A percentile compares a stretch with the other conserved stretches of the same genome.
phyloP scores from a whole-genome alignment of 345 rosid species.

The Ailanthus altissimus region DNA sequence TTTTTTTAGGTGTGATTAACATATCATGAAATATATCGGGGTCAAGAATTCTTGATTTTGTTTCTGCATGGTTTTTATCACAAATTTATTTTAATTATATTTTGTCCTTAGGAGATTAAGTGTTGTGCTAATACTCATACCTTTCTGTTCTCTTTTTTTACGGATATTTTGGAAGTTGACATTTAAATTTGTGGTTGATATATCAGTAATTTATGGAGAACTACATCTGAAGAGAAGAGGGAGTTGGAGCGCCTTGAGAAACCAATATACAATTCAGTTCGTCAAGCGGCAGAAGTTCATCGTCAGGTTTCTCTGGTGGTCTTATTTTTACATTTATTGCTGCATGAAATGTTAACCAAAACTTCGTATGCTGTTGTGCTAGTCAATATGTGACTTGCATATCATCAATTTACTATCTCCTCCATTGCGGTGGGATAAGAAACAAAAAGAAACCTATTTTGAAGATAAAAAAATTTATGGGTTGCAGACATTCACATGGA shows the following conservation, averaged over 20 bases:
- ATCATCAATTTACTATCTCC: background rate
- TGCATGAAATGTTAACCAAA: background rate
- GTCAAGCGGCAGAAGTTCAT: slow-evolving; percentile 98
- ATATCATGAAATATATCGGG: background rate
- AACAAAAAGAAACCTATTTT: background rate
- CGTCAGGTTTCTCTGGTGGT: slow-evolving; percentile 62
- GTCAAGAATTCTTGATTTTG: background rate
- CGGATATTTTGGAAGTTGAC: background rate
- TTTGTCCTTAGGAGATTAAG: background rate
- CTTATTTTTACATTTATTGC: background rate
- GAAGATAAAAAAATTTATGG: no score
- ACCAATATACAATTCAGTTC: slow-evolving; percentile 87
- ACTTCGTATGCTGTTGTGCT: background rate
- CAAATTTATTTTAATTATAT: background rate
- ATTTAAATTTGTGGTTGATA: background rate
- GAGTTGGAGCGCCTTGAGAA: slow-evolving; percentile 83
- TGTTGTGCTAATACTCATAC: background rate
- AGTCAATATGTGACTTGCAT: background rate
- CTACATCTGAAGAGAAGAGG: slow-evolving; percentile 95
- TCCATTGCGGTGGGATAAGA: background rate
- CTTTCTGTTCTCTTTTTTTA: background rate
- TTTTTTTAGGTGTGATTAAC: background rate
- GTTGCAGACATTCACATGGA: slow-evolving; percentile 12
- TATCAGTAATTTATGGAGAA: slow-evolving; percentile 87
- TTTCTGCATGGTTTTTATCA: background rate